These are phyloP conservation scores for Colletotrichum higginsianum DNA, from an alignment of 2,329 filamentous ascomycete genomes.

Conservation along the genomic window DNA sequence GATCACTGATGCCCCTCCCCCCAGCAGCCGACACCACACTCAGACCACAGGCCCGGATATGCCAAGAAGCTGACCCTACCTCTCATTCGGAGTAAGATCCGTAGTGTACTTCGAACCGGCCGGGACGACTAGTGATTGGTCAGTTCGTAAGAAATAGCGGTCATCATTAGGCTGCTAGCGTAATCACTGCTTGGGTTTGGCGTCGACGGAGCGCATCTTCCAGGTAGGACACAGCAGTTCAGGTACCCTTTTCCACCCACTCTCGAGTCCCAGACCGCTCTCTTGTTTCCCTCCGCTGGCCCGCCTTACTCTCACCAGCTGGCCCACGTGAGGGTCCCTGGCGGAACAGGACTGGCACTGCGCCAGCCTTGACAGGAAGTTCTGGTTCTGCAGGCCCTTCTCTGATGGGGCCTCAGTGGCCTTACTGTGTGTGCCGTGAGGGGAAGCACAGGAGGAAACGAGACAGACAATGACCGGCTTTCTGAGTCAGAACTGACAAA, in stretches of 20 bases:
- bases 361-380: constrained; percentile 11
- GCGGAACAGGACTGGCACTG: constrained; percentile 15
- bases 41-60: constrained; percentile 33
- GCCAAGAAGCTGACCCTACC: constrained; percentile 23
- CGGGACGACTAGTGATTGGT: constrained; percentile 13
- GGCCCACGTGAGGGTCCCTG: neutral
- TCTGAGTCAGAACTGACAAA: constrained; percentile 41
- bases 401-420: constrained; percentile 12
- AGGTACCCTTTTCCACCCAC: constrained; percentile 3
- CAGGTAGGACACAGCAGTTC: neutral
- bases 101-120: constrained; percentile 22
- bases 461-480: constrained; percentile 29
- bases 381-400: constrained; percentile 20
- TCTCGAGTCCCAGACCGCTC: constrained; percentile 20
- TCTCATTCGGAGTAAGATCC: constrained; percentile 22
- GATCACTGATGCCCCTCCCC: constrained; percentile 14
- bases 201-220: neutral
- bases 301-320: constrained; percentile 1
- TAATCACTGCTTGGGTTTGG: neutral
- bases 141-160: constrained; percentile 13
- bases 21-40: constrained; percentile 16
- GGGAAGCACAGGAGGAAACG: constrained; percentile 26
- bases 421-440: constrained; percentile 14
- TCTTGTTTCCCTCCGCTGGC: neutral
- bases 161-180: constrained; percentile 12